Evolutionary conservation across 768 basidiomycete genomes (phyloP).

Genomic region (Suillus cothurnatus): DNA sequence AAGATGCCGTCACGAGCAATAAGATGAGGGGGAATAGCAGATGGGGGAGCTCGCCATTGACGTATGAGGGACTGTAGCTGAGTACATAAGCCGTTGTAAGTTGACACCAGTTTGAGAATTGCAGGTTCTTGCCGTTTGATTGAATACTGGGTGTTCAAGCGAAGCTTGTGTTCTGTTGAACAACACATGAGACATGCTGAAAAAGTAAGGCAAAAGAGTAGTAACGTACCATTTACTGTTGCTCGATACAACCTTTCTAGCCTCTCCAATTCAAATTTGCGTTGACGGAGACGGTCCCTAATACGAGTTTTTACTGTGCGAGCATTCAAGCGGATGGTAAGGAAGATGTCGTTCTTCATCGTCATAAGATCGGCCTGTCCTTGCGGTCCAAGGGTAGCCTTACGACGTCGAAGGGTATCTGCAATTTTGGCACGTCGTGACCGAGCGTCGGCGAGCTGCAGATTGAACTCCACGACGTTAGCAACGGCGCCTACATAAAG

Average conservation of each 20-base stretch:
- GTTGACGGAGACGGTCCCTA: slow-evolving; percentile 15
- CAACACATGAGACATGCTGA: slow-evolving; percentile 27
- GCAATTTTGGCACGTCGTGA: background rate
- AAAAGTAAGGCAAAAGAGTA: background rate
- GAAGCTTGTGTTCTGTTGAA: slow-evolving; percentile 26
- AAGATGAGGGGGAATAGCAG: slow-evolving; percentile 22
- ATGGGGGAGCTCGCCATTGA: slow-evolving; percentile 19
- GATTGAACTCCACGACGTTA: slow-evolving; percentile 6
- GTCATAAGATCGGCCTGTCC: background rate
- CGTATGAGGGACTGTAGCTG: slow-evolving; percentile 20
- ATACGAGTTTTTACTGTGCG: slow-evolving; percentile 16
- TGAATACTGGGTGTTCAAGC: slow-evolving; percentile 23
- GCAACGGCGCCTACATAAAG: background rate
- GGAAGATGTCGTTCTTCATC: background rate
- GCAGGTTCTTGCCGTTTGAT: slow-evolving; percentile 28
- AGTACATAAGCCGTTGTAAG: slow-evolving; percentile 31
- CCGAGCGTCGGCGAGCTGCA: slow-evolving; percentile 4
- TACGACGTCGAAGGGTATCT: background rate
- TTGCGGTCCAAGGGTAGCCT: background rate
- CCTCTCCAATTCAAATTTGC: slow-evolving; percentile 21
- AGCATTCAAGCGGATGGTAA: slow-evolving; percentile 19
- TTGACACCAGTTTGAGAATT: slow-evolving; percentile 19
- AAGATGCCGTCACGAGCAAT: slow-evolving; percentile 13
- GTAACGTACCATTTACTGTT: slow-evolving; percentile 16
- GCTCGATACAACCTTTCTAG: slow-evolving; percentile 14